Base-by-base conservation (phyloP, 1,284 basidiomycete species). In the Apiotrichum siamense region DNA sequence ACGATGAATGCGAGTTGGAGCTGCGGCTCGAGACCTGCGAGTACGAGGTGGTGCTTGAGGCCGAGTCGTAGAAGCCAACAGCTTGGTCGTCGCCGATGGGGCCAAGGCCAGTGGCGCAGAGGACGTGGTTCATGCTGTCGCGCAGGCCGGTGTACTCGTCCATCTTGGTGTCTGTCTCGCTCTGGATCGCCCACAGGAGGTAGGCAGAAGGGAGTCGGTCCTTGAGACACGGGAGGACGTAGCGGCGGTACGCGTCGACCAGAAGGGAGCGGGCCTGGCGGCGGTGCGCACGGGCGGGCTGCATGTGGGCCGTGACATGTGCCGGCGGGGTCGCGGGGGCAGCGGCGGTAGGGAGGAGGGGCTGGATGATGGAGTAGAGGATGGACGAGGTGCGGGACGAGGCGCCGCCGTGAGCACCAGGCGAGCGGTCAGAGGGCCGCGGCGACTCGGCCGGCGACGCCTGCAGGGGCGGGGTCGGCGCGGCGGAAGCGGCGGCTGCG, bases 191-290 rank as follows among this genome's bases (percentile, higher is more conserved):
- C 69, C 69, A 73, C 18, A 66, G 59, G 24, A 73, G 63, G 59
- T 69, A 75, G 5, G 65, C 65, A 1, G 58, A 46, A 15, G 72
- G 69, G n/a, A 74, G 59, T 3, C 54, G 47, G 18, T 65, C 58
- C 52, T 71, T 72, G 55, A 81, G 71, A 49, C 66, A 64, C 25
- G 80, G 74, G 23, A 87, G 65, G 25, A 88, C 81, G 64, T 83
- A 80, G 20, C 79, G 79, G 18, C 87, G 79, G 67, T 84, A 89
- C 4, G 82, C 78, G 64, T 91, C 86, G 15, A 89, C 80, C 12
- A 91, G 78, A 3, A 80, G 75, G 10, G 86, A 84, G 29, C 87
- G 83, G 3, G 87, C 87, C 51, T 80, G 79, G 44, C 80, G 77
- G 26, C 86, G 81, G 50, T 87, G 79, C 32, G 87, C 46, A 76